These are phyloP conservation scores for Fusarium devonianum DNA, from an alignment of 2,329 filamentous ascomycete species.

Conservation along the genomic window DNA sequence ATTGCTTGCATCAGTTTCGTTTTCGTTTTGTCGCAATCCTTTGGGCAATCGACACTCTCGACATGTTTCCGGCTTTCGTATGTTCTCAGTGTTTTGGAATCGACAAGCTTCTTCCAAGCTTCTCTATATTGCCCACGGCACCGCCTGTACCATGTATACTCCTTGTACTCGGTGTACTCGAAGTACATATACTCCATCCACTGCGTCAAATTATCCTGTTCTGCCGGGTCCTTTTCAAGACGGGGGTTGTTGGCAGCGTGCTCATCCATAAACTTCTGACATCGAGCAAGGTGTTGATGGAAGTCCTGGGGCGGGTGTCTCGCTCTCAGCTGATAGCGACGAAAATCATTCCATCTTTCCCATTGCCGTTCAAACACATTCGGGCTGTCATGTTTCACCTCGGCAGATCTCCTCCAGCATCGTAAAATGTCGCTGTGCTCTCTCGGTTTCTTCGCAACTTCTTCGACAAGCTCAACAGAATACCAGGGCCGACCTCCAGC, in stretches of 20 bases:
- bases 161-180: slow-evolving; percentile 28
- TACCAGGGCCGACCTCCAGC: slow-evolving; percentile 37
- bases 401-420: slow-evolving; percentile 25
- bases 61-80: slow-evolving; percentile 14
- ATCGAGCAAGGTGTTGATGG: slow-evolving; percentile 13
- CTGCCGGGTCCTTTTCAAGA: slow-evolving; percentile 35
- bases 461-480: slow-evolving; percentile 14
- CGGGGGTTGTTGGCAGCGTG: slow-evolving; percentile 10
- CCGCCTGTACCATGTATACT: slow-evolving; percentile 25
- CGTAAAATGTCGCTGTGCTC: slow-evolving; percentile 13
- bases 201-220: slow-evolving; percentile 46
- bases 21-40: slow-evolving; percentile 1
- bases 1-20: slow-evolving; percentile 14
- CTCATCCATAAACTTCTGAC: slow-evolving; percentile 12
- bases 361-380: slow-evolving; percentile 30
- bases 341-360: slow-evolving; percentile 30
- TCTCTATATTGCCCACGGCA: slow-evolving; percentile 20
- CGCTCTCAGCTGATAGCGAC: slow-evolving; percentile 24
- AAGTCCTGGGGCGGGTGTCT: slow-evolving; percentile 18
- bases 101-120: slow-evolving; percentile 25
- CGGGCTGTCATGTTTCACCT: slow-evolving; percentile 17
- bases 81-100: slow-evolving; percentile 10
- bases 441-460: slow-evolving; percentile 17
- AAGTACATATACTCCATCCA: slow-evolving; percentile 51
- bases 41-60: slow-evolving; percentile 6